Percentiles rank a stretch among this genome's conserved stretches.
Conservation (phyloP, 2,329 filamentous ascomycete species). For the Fusarium burgessii region DNA sequence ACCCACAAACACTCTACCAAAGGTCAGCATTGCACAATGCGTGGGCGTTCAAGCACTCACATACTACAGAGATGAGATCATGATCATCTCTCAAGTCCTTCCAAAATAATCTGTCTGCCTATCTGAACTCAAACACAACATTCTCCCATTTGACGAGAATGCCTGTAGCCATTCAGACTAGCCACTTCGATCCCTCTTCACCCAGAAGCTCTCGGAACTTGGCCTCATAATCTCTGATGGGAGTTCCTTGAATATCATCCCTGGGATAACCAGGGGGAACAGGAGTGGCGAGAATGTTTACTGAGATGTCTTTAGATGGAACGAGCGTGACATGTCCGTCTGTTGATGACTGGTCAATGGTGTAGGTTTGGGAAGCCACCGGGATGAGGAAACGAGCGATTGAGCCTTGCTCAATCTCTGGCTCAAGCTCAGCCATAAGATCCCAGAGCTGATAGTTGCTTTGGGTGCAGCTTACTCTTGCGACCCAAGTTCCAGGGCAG, state of each 20-base stretch:
- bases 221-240: too few relatives aligned
- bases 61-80: fast-evolving
- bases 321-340: too few relatives aligned
- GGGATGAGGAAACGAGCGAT: too few relatives aligned
- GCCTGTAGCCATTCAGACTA: not conserved
- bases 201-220: not conserved
- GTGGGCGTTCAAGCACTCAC: fast-evolving
- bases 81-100: fast-evolving
- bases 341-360: too few relatives aligned
- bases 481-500: fast-evolving
- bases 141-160: not conserved
- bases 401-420: too few relatives aligned
- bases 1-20: fast-evolving
- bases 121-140: not conserved
- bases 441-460: too few relatives aligned
- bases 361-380: too few relatives aligned
- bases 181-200: not conserved
- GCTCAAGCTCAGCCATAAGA: too few relatives aligned
- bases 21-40: not conserved
- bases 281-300: too few relatives aligned
- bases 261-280: too few relatives aligned
- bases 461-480: fast-evolving
- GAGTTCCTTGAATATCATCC: too few relatives aligned
- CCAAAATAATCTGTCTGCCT: not conserved
- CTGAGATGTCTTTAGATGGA: too few relatives aligned